Percentiles rank a stretch among this genome's conserved stretches.
These are phyloP conservation scores for Coemansia interrupta DNA, from an alignment of 192 early-diverging fungal genomes.

Conservation along the genomic window DNA sequence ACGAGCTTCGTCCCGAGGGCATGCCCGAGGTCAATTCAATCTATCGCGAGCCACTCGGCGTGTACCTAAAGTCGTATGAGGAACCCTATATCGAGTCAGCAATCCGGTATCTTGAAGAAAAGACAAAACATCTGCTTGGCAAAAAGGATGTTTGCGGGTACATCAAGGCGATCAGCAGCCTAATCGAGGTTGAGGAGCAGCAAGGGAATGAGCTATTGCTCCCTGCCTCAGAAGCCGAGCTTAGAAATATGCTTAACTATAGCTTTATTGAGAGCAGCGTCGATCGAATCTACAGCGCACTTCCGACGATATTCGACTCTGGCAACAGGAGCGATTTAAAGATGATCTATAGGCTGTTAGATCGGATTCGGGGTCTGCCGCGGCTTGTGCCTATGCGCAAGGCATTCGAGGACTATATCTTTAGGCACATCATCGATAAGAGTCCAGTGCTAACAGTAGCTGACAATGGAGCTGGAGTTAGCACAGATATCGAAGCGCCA, in stretches of 20 bases:
- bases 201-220: background rate
- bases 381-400: background rate
- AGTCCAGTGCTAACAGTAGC: background rate
- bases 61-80: constrained; percentile 1
- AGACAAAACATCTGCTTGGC: background rate
- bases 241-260: background rate
- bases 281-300: background rate
- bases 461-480: background rate
- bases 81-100: background rate
- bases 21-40: background rate
- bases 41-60: constrained; percentile 1
- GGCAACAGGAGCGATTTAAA: background rate
- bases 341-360: background rate
- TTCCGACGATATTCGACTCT: background rate
- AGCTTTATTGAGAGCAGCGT: background rate
- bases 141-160: background rate
- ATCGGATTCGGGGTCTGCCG: background rate
- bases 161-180: background rate
- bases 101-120: background rate
- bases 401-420: background rate
- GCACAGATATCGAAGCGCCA: background rate
- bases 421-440: background rate
- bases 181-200: background rate
- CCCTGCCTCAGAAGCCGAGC: background rate
- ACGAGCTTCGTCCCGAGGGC: background rate